Conservation (phyloP, 2,329 filamentous ascomycete species). For the Cercospora sp. region DNA sequence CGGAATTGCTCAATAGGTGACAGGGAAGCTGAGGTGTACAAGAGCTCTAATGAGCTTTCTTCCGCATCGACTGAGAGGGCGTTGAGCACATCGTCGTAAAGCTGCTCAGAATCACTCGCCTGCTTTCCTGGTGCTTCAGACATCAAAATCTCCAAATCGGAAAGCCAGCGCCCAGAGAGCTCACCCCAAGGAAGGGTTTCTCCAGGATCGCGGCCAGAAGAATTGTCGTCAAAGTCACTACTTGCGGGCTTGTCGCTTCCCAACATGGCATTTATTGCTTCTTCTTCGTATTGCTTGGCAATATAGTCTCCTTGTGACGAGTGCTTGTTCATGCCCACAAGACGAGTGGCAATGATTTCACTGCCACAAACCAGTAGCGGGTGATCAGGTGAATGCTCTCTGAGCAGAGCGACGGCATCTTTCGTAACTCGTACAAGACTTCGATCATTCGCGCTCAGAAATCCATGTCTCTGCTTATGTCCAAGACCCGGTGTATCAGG, state of each 20-base stretch:
- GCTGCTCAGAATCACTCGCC: not conserved
- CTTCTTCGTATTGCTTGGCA: not conserved
- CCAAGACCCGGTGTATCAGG: not conserved
- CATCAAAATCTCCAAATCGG: not conserved
- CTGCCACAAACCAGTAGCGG: not conserved
- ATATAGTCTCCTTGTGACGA: not conserved
- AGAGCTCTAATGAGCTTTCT: not conserved
- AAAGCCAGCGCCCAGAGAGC: not conserved
- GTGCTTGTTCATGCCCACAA: not conserved
- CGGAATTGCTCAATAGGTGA: conserved; percentile 27
- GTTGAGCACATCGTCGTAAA: conserved; percentile 2
- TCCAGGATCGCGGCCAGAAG: not conserved
- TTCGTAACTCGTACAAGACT: conserved; percentile 20
- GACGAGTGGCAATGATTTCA: not conserved
- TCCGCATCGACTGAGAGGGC: not conserved
- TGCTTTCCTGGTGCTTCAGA: not conserved
- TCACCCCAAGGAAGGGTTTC: not conserved
- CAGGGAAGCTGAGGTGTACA: not conserved
- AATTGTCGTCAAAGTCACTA: not conserved
- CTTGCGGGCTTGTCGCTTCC: not conserved
- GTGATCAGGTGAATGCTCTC: conserved; percentile 11
- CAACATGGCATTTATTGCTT: not conserved
- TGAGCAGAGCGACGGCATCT: conserved; percentile 16
- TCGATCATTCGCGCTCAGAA: conserved; percentile 7
- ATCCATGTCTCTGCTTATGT: not conserved